Evolutionary conservation across 345 rosid species (phyloP).

Genomic region (rapeseed (Brassica napus)): DNA sequence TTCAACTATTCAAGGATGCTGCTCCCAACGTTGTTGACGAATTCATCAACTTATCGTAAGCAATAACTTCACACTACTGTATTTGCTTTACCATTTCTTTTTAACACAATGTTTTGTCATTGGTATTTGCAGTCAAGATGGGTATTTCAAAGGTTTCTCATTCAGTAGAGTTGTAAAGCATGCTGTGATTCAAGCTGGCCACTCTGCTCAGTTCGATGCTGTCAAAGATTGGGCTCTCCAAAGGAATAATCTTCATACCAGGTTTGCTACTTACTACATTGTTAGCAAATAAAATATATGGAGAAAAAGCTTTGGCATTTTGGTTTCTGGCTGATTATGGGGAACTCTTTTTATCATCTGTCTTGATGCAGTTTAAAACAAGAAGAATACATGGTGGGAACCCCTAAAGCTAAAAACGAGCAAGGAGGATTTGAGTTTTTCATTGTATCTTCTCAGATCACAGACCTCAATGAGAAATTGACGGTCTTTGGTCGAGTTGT

Average conservation of each 20-base stretch:
- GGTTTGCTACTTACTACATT: constrained; percentile 39
- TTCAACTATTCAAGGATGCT: constrained; percentile 66
- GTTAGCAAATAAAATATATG: not conserved
- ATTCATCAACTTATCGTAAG: constrained; percentile 62
- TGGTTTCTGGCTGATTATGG: constrained; percentile 3
- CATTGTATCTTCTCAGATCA: constrained; percentile 64
- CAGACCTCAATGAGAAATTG: constrained; percentile 62
- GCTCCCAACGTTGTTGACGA: constrained; percentile 68
- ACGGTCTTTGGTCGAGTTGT: constrained; percentile 60
- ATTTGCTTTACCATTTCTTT: not conserved
- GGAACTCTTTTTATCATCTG: not conserved
- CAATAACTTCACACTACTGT: not conserved
- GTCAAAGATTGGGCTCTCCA: constrained; percentile 62
- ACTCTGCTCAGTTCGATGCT: constrained; percentile 39
- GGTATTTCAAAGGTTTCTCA: constrained; percentile 61
- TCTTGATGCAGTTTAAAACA: constrained; percentile 55
- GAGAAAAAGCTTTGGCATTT: not conserved
- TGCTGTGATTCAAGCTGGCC: constrained; percentile 62
- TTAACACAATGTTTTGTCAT: not conserved
- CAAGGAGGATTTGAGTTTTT: constrained; percentile 58
- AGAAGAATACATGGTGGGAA: constrained; percentile 74
- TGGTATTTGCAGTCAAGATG: constrained; percentile 57
- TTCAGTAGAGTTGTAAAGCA: constrained; percentile 62
- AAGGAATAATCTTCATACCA: constrained; percentile 48
- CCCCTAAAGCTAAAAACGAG: constrained; percentile 52